Base-by-base conservation (phyloP, 1,284 basidiomycete genomes). In the Ustilago cynodontis region DNA sequence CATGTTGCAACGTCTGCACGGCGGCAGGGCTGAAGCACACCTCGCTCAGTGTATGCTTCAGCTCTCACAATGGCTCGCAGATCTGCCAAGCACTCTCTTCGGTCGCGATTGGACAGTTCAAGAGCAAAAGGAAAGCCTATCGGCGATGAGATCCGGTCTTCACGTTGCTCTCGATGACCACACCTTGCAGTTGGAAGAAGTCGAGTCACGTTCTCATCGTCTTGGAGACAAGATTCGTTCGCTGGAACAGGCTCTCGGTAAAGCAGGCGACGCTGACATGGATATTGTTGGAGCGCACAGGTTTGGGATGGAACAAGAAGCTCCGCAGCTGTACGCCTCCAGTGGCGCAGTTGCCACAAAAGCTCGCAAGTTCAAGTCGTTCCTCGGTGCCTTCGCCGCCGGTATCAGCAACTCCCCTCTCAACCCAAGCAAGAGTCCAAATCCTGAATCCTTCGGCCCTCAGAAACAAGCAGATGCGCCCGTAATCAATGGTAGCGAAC, bases 1-100 rank as follows among this genome's bases (percentile, higher is more conserved):
- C 18, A 20, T 52, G 35, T 37, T 71, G 7, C 43, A 53, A 29
- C 50, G 53, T 26, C 50, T 82, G 31, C 79, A 82, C 39, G 81
- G 79, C 4, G 79, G 81, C 18, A 60, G 59, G 45, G 63, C 72
- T 18, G 81, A 82, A 52, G 61, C 77, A 6, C 55, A 75, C 11
- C 50, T 81, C 3, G 58, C 70, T 3, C 67, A 60, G 20, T 61
- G 65, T 39, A 35, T 78, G 16, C 51, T 81, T 1, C 54, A 56
- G 20, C 64, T 78, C 18, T 73, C 65, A 18, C 51, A 57, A n/a
- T 81, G 75, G 75, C 59, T 71, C 9, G 61, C 52, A 7, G 56
- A 67, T 1, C 33, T 64, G n/a, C 59, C 63, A 4, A 43, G 9
- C 16, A 55, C 51, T 26, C 50, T 64, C 8, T 62, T 37, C n/a